Evolutionary conservation across 139 green algal genomes (phyloP), one percentile per base, ranked within the genome.

Genomic region (Pleodorina starrii): DNA sequence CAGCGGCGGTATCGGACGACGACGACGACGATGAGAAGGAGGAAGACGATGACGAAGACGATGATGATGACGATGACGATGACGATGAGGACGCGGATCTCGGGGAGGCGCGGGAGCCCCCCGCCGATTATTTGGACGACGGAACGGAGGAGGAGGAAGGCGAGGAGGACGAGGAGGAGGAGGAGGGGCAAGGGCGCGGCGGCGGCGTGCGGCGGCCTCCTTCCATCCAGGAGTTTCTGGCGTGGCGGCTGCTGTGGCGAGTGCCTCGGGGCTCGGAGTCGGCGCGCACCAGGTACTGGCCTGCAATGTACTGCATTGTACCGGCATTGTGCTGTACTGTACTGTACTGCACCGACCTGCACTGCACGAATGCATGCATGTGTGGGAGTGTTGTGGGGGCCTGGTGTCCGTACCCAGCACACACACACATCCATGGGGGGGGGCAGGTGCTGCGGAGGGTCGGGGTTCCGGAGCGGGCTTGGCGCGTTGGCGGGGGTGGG

Each of bases 201-300:
- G 32, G 16, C 11, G 29, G 57, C 2, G 14, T 80, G 23, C 38
- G 72, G 40, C 38, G 68, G 29, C 43, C 60, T 0, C 16, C 72
- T 0, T 79, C 57, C 2, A 83, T 87, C 11, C 82, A 88, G 82
- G 82, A 88, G 21, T 88, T 80, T 44, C 68, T 88, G n/a, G 82
- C 82, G 44, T 88, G 82, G 82, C 82, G 82, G 0, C 38, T 75
- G 50, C 63, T 83, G 87, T 60, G 66, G 0, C 38, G 82, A n/a
- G 54, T 78, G 43, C 76, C 78, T 17, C 42, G 85, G 23, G 32
- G 73, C 42, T 14, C 48, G 12, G 57, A 81, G 12, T 59, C 46
- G 21, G 17, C 57, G 27, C 38, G 79, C 9, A 16, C n/a, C 23
- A 75, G 79, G 79, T 86, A 36, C 27, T 27, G 69, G n/a, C n/a